Evolutionary conservation across 306 rosid species (phyloP).

Genomic region (Castanea sativa): DNA sequence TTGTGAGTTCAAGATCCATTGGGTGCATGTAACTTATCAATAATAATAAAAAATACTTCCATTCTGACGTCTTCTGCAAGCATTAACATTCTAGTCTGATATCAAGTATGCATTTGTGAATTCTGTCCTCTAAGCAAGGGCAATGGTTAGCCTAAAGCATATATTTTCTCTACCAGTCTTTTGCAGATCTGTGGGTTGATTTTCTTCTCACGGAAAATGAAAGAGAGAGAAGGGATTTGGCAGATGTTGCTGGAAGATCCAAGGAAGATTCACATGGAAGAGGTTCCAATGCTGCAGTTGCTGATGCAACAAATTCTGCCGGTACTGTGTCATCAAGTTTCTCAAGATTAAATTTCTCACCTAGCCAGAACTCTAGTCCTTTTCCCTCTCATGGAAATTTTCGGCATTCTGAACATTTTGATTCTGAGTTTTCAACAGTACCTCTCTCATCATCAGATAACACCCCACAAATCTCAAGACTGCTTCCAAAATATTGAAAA

Average conservation of each 20-base stretch:
- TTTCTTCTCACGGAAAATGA: conserved; percentile 92
- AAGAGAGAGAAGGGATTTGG: conserved; percentile 68
- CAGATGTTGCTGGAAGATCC: conserved; percentile 35
- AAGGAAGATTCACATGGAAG: conserved; percentile 42
- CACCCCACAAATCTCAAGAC: conserved; percentile 40
- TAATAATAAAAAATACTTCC: not conserved
- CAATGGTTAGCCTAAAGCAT: not conserved
- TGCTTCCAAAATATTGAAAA: conserved; percentile 54
- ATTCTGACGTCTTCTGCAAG: not conserved
- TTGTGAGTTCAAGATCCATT: too few species aligned
- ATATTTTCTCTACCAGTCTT: conserved; percentile 60
- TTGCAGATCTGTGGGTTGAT: conserved; percentile 99
- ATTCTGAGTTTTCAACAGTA: conserved; percentile 84
- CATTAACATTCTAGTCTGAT: not conserved
- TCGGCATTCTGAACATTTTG: conserved; percentile 51
- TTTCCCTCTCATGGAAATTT: conserved; percentile 33
- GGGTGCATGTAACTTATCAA: too few species aligned
- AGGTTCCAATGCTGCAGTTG: conserved; percentile 16
- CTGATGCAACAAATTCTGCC: conserved; percentile 31
- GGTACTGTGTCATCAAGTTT: conserved; percentile 30
- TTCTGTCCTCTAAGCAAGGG: not conserved
- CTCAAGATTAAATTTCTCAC: conserved; percentile 30
- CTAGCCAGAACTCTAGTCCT: conserved; percentile 40
- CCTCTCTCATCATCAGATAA: conserved; percentile 77
- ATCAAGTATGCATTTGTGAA: not conserved